Evolutionary conservation across 108 stramenopile species (phyloP).

Genomic region (Cyclotella kingstonii): DNA sequence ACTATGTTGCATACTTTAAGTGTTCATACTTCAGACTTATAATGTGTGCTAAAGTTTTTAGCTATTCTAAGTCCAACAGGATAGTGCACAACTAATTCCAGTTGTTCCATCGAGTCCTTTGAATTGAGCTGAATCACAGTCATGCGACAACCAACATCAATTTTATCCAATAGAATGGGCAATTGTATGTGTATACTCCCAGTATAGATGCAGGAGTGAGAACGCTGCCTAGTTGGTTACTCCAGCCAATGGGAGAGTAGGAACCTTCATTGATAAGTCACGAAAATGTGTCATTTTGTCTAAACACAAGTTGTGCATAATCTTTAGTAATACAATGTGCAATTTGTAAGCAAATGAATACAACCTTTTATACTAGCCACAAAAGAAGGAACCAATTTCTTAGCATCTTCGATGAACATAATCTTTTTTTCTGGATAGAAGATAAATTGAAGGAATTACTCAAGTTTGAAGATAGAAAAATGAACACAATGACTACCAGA

Average conservation of each 20-base stretch:
- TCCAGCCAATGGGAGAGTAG: constrained; percentile 49
- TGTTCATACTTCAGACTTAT: constrained; percentile 87
- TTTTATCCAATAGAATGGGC: constrained; percentile 82
- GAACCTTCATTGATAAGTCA: constrained; percentile 12
- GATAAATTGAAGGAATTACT: too few species aligned
- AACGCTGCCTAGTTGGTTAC: constrained; percentile 54
- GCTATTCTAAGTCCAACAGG: constrained; percentile 72
- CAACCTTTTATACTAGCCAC: constrained; percentile 6
- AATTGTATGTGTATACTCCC: constrained; percentile 70
- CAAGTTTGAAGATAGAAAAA: too few species aligned
- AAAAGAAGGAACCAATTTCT: constrained; percentile 17
- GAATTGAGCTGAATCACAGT: constrained; percentile 67
- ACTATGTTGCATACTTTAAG: constrained; percentile 70
- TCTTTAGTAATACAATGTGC: not conserved
- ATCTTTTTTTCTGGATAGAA: constrained; percentile 17
- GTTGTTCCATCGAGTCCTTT: too few species aligned
- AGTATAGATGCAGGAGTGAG: constrained; percentile 68
- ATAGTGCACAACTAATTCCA: constrained; percentile 76
- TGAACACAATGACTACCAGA: too few species aligned
- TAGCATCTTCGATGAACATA: constrained; percentile 31
- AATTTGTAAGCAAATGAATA: not conserved
- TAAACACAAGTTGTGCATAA: too few species aligned
- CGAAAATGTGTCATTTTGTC: not conserved
- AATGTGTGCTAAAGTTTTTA: constrained; percentile 59
- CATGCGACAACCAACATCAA: constrained; percentile 86